These are phyloP conservation scores for Lodderomyces pseudojiufengensis DNA, from an alignment of 1,139 yeast genomes.

Conservation along the genomic window DNA sequence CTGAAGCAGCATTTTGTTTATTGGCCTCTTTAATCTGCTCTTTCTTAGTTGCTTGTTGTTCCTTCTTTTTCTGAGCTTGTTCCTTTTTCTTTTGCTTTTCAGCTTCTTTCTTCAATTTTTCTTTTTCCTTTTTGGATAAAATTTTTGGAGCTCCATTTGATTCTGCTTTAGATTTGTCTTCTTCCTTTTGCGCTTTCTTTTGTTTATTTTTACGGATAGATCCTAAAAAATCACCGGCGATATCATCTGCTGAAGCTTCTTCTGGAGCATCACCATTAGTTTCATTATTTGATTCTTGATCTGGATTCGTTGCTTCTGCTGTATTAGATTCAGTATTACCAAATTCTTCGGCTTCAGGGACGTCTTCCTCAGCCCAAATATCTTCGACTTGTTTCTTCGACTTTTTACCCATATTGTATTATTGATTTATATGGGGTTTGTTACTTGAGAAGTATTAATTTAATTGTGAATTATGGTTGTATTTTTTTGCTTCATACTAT, in stretches of 20 bases:
- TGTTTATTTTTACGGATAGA: slow-evolving; percentile 77
- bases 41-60: slow-evolving; percentile 56
- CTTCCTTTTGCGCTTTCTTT: slow-evolving; percentile 63
- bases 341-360: slow-evolving; percentile 55
- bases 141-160: slow-evolving; percentile 56
- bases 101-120: slow-evolving; percentile 93
- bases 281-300: slow-evolving; percentile 13
- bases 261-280: slow-evolving; percentile 26
- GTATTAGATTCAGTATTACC: slow-evolving; percentile 23
- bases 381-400: slow-evolving; percentile 59
- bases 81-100: slow-evolving; percentile 95
- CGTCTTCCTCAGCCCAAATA: slow-evolving; percentile 69
- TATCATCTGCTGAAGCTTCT: slow-evolving; percentile 40
- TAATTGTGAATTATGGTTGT: not conserved
- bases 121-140: slow-evolving; percentile 95
- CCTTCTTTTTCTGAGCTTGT: slow-evolving; percentile 80
- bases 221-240: slow-evolving; percentile 69
- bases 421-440: not conserved
- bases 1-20: slow-evolving; percentile 49
- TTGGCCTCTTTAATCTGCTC: slow-evolving; percentile 64
- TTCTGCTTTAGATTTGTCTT: slow-evolving; percentile 41
- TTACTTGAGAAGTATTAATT: too few species aligned
- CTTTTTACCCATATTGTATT: slow-evolving; percentile 48
- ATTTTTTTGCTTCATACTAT: slow-evolving; percentile 2
- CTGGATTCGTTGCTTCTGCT: slow-evolving; percentile 16